phyloP scores from a whole-genome alignment of 345 rosid species.

The Citrus unshiu region DNA sequence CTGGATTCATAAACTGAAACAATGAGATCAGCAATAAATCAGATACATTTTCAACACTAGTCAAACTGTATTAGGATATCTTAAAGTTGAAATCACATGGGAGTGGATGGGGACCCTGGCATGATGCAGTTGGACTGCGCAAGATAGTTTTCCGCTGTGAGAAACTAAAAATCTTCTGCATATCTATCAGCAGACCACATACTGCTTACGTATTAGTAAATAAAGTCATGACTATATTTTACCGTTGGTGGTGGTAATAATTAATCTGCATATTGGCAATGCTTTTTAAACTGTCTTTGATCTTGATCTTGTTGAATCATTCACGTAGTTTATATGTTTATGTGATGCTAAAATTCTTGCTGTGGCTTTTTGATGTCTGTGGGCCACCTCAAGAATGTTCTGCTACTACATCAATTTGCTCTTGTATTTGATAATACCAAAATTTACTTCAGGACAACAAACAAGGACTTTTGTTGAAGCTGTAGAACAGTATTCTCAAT shows the following conservation, averaged over 20 bases:
- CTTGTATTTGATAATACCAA: conserved; percentile 10
- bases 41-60: background rate
- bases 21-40: background rate
- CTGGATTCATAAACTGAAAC: background rate
- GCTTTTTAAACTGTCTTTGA: background rate
- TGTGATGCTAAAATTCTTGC: background rate
- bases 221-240: background rate
- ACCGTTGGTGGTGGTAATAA: background rate
- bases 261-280: background rate
- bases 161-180: no score
- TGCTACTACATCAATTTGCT: background rate
- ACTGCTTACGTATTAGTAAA: background rate
- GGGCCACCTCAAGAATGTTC: background rate
- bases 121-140: no score
- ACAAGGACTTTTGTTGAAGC: conserved; percentile 78
- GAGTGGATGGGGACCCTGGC: no score
- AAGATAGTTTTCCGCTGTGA: no score
- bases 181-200: background rate
- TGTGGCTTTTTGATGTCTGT: background rate
- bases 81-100: no score
- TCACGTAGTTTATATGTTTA: background rate
- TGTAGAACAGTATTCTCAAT: conserved; percentile 85
- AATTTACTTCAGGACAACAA: conserved; percentile 69
- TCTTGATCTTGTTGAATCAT: background rate
- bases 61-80: no score